Percentiles rank a stretch among this genome's conserved stretches.
phyloP scores from a whole-genome alignment of 805 yeast species.

The Candida multigemmis region DNA sequence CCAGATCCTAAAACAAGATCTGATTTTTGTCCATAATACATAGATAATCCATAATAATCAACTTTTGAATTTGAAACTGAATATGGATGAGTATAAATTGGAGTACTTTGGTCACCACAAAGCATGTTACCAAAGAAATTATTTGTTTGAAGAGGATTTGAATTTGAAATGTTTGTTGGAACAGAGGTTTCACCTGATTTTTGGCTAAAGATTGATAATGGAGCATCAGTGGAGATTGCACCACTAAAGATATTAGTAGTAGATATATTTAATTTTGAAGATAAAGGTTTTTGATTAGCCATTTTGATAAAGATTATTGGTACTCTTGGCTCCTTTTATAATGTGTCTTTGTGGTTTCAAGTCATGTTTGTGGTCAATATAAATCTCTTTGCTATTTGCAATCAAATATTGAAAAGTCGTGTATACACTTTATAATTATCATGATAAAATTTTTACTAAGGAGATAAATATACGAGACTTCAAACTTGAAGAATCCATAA shows the following conservation, averaged over 20 bases:
- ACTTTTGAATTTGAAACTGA: constrained; percentile 5
- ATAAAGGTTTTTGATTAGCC: too few relatives aligned
- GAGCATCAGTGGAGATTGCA: constrained; percentile 8
- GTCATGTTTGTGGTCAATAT: too few relatives aligned
- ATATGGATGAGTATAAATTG: constrained; percentile 10
- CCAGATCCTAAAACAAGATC: constrained; percentile 8
- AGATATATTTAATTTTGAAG: too few relatives aligned
- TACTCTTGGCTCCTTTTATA: too few relatives aligned
- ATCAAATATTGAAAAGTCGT: too few relatives aligned
- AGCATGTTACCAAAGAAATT: constrained; percentile 9
- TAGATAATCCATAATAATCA: constrained; percentile 3
- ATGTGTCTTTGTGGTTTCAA: too few relatives aligned
- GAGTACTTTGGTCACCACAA: constrained; percentile 5
- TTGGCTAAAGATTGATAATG: constrained; percentile 6
- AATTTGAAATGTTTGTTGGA: constrained; percentile 5
- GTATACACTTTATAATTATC: too few relatives aligned
- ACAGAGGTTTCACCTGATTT: constrained; percentile 7
- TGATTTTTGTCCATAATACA: constrained; percentile 6
- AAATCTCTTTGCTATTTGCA: too few relatives aligned
- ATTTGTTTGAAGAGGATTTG: constrained; percentile 8
- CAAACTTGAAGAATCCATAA: too few relatives aligned
- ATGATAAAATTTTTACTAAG: too few relatives aligned
- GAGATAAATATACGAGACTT: too few relatives aligned
- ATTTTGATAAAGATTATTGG: too few relatives aligned
- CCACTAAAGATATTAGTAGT: constrained; percentile 8